Conservation (phyloP, 73 alveolate genomes). For the Tetrahymena thermophila region DNA sequence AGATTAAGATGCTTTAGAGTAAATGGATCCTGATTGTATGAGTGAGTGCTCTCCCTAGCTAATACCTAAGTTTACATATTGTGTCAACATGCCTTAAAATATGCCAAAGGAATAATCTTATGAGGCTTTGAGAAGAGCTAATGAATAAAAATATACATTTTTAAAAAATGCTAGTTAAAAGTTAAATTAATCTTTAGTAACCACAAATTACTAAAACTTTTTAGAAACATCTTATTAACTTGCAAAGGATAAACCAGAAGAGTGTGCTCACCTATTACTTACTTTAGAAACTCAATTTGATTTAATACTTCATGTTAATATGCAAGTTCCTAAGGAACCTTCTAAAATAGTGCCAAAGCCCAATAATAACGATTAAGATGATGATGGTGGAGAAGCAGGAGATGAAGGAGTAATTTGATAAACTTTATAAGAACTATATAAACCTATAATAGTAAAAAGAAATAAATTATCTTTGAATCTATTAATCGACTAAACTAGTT, state of each 20-base stretch:
- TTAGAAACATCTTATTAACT: neutral
- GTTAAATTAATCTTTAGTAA: neutral
- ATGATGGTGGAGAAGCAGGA: neutral
- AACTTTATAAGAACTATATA: too few relatives aligned
- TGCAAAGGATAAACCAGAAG: neutral
- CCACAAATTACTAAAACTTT: neutral
- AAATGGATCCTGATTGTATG: conserved; percentile 2
- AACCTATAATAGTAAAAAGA: neutral
- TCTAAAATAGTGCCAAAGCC: neutral
- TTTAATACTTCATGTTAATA: neutral
- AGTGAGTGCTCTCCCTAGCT: neutral
- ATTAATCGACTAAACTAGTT: too few relatives aligned
- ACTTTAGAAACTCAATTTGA: neutral
- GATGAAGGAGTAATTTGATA: neutral
- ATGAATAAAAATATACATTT: neutral
- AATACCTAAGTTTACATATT: neutral
- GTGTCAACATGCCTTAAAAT: neutral
- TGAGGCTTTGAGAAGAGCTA: neutral
- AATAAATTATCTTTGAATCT: too few relatives aligned
- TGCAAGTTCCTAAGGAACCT: neutral
- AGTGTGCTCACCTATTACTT: neutral
- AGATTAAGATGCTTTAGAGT: neutral
- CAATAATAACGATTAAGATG: neutral
- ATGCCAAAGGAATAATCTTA: neutral
- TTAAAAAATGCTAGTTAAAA: neutral